Evolutionary conservation across 2,329 filamentous ascomycete species (phyloP).

Genomic region (Zarea fungicola): DNA sequence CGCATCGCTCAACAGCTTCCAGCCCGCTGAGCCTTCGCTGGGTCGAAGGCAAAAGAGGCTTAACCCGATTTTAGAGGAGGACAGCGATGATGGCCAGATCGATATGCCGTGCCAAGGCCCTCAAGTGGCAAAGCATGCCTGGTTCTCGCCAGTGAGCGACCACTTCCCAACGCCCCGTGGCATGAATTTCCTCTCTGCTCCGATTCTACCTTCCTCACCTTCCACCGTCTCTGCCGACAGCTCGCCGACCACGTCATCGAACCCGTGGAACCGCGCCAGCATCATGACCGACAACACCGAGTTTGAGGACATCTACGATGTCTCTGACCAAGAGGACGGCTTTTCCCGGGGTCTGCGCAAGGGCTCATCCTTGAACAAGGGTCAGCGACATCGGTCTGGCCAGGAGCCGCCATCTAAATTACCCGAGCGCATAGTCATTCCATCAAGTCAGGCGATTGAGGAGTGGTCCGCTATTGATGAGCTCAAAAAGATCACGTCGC

Average conservation of each 20-base stretch:
- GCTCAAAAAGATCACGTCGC: constrained; percentile 48
- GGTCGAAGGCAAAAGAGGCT: constrained; percentile 50
- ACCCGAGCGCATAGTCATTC: constrained; percentile 47
- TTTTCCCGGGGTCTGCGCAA: constrained; percentile 20
- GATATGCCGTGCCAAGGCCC: constrained; percentile 21
- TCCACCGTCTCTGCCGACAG: constrained; percentile 49
- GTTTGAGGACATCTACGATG: constrained; percentile 84
- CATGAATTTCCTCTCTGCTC: constrained; percentile 58
- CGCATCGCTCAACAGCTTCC: constrained; percentile 28
- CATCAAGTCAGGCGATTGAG: constrained; percentile 30
- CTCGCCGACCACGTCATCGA: constrained; percentile 51
- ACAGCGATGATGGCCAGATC: constrained; percentile 32
- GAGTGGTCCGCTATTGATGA: constrained; percentile 40
- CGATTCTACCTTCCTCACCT: constrained; percentile 57
- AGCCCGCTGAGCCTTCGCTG: constrained; percentile 49
- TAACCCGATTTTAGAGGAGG: constrained; percentile 63
- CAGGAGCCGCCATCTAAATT: constrained; percentile 20
- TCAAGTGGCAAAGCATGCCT: constrained; percentile 50
- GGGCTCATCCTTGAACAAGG: constrained; percentile 35
- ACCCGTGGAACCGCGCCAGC: constrained; percentile 60
- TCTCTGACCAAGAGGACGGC: constrained; percentile 69
- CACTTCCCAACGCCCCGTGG: constrained; percentile 71
- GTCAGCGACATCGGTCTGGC: constrained; percentile 32
- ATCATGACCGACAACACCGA: constrained; percentile 61
- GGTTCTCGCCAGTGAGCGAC: constrained; percentile 55